These are phyloP conservation scores for Russula vinacea DNA, from an alignment of 768 basidiomycete genomes.

Conservation along the genomic window DNA sequence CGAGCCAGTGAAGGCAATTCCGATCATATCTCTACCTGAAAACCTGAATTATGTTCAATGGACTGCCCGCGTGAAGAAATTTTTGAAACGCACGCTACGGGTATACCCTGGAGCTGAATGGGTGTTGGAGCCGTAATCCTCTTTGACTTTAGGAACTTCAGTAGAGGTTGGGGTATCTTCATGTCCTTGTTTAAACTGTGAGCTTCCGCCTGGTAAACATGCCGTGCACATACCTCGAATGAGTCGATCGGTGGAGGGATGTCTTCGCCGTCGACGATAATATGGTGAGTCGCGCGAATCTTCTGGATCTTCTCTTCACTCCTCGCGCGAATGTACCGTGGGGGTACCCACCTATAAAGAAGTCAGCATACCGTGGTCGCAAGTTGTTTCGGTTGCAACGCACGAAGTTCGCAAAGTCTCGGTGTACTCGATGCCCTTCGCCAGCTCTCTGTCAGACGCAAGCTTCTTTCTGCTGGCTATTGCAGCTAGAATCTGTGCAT, in stretches of 20 bases:
- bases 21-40: conserved; percentile 94
- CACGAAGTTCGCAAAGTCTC: conserved; percentile 82
- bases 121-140: conserved; percentile 87
- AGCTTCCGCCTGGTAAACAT: conserved; percentile 18
- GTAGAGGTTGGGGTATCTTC: conserved; percentile 90
- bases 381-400: conserved; percentile 33
- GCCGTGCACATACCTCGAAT: conserved; percentile 56
- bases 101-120: conserved; percentile 96
- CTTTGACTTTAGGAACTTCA: conserved; percentile 79
- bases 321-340: conserved; percentile 73
- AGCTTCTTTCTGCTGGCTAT: conserved; percentile 89
- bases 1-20: conserved; percentile 98
- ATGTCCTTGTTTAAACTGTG: conserved; percentile 63
- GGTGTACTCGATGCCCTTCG: conserved; percentile 88
- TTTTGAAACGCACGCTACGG: conserved; percentile 69
- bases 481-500: conserved; percentile 87
- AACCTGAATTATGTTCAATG: conserved; percentile 52
- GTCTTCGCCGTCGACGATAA: conserved; percentile 90
- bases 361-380: conserved; percentile 5
- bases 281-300: conserved; percentile 88
- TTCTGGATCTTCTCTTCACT: conserved; percentile 64
- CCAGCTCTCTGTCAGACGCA: conserved; percentile 88
- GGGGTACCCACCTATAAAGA: conserved; percentile 75
- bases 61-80: conserved; percentile 1
- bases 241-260: conserved; percentile 90